Base-by-base conservation (phyloP, 1,139 yeast species). In the Ashbya aceris region DNA sequence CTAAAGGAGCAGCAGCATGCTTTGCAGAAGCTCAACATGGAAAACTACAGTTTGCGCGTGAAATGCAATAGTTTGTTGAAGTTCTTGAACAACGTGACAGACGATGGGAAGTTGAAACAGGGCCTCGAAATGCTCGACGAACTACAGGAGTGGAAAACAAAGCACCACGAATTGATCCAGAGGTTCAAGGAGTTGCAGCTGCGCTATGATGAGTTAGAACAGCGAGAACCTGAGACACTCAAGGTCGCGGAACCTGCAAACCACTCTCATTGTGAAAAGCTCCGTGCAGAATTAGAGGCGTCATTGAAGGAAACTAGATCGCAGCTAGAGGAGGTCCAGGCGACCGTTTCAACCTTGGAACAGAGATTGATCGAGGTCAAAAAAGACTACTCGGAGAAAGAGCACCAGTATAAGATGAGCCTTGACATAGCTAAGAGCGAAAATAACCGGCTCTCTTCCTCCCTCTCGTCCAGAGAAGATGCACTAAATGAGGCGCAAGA, bases 21-120 rank as follows among this genome's bases (percentile, higher is more conserved):
- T 36, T 64, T 74, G 32, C 68, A 74, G 37, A 65, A 66, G 40
- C 63, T 80, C 38, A 71, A 75, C 47, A 69, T 73, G 26, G 87
- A 82, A 43, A 82, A 80, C 50, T 74, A 78, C 53, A 74, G 77
- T 49, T 66, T 83, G 50, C 75, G 76, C 53, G 69, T 81, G 34
- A 77, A 78, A 50, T 65, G 78, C 38, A 71, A 75, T 14, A 71
- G 81, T 4, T 62, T 78, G 46, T 69, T 73, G 31, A 67, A 74
- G 49, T 68, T 72, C 40, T 60, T 78, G 38, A 58, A 73, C 63
- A 48, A 54, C 62, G 42, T 58, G 55, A 42, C 62, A 45, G 48
- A 55, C 58, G 42, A 54, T 43, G 54, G 60, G 41, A 43, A 46
- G 51, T 50, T 52, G 46, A 58, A 14, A 49, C 56, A 49, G 37